A percentile compares a stretch with the other conserved stretches of the same genome.
These are phyloP conservation scores for Tubosaeta sp. DNA, from an alignment of 768 basidiomycete species.

Conservation along the genomic window DNA sequence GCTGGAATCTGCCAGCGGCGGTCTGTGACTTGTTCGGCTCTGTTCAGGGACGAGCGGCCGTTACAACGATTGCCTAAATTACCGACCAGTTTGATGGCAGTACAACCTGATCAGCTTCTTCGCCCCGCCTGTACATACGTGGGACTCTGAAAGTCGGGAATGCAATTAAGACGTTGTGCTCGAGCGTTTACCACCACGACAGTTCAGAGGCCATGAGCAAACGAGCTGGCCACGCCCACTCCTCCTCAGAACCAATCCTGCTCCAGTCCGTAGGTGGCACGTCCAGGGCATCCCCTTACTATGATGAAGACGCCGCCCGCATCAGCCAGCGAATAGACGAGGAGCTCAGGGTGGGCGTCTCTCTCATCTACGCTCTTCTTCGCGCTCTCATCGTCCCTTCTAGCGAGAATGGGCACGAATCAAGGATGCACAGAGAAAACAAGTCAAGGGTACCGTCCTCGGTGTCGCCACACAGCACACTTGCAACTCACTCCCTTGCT, in stretches of 20 bases:
- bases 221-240: constrained; percentile 27
- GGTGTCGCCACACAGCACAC: neutral
- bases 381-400: constrained; percentile 5
- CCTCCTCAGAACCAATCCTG: constrained; percentile 28
- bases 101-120: constrained; percentile 31
- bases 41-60: constrained; percentile 14
- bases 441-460: constrained; percentile 48
- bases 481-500: constrained; percentile 5
- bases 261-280: constrained; percentile 30
- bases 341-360: constrained; percentile 44
- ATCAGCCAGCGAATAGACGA: constrained; percentile 54
- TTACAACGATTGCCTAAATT: constrained; percentile 19
- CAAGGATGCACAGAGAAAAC: constrained; percentile 42
- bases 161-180: constrained; percentile 28
- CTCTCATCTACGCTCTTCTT: neutral
- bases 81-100: constrained; percentile 27
- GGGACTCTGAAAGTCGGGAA: constrained; percentile 30
- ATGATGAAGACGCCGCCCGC: constrained; percentile 43
- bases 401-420: constrained; percentile 49
- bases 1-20: neutral
- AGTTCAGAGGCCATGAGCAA: constrained; percentile 23
- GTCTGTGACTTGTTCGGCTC: constrained; percentile 4
- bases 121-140: constrained; percentile 35
- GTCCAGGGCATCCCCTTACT: constrained; percentile 29
- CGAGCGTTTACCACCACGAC: constrained; percentile 15